phyloP scores from a whole-genome alignment of 768 basidiomycete species.

The Podaxis sp. region DNA sequence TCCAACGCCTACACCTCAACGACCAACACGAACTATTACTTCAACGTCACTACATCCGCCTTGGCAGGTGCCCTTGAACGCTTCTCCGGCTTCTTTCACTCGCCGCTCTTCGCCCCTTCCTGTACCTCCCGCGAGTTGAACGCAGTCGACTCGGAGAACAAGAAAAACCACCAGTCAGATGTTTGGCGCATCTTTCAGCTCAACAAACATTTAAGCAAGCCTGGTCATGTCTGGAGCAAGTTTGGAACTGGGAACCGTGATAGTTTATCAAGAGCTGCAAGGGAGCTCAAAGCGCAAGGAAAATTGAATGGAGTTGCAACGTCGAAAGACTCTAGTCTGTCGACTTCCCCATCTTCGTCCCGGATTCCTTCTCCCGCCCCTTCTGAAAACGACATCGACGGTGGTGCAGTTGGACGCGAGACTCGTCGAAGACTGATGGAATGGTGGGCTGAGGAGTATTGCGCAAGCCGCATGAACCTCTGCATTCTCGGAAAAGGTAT shows the following conservation, averaged over 20 bases:
- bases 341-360: conserved; percentile 59
- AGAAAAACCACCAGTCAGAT: conserved; percentile 91
- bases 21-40: conserved; percentile 88
- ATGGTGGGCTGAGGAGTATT: conserved; percentile 85
- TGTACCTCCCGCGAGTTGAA: conserved; percentile 90
- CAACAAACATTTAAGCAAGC: conserved; percentile 80
- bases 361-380: conserved; percentile 13
- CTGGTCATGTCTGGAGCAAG: conserved; percentile 84
- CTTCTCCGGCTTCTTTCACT: conserved; percentile 86
- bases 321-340: conserved; percentile 37
- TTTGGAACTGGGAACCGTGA: conserved; percentile 88
- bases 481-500: conserved; percentile 79
- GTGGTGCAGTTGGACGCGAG: conserved; percentile 77
- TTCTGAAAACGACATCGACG: conserved; percentile 66
- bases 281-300: conserved; percentile 49
- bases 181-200: conserved; percentile 95
- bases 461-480: conserved; percentile 77
- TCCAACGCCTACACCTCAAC: conserved; percentile 95
- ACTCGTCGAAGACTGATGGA: conserved; percentile 75
- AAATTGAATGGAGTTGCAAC: conserved; percentile 36
- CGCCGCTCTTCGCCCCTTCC: conserved; percentile 83
- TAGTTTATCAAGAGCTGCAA: conserved; percentile 65
- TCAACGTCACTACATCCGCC: conserved; percentile 63
- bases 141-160: conserved; percentile 96
- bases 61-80: conserved; percentile 71